A percentile compares a stretch with the other conserved stretches of the same genome.
Evolutionary conservation across 352 stramenopile species (phyloP).

Genomic region (Phytophthora sp.): DNA sequence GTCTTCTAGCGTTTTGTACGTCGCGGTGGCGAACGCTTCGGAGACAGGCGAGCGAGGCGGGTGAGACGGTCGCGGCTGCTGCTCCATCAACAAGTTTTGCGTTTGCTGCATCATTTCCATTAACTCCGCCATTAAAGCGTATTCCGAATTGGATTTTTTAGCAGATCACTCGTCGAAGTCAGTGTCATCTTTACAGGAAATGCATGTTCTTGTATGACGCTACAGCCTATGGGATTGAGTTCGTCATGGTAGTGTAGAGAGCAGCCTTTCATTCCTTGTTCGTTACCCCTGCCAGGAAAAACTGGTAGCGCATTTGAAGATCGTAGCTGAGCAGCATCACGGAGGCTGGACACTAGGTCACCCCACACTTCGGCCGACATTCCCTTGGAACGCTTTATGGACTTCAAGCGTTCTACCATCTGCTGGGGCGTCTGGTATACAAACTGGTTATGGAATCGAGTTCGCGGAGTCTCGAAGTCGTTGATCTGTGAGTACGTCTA

Average conservation of each 20-base stretch:
- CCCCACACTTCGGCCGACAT: too few relatives aligned
- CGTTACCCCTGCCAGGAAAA: not conserved
- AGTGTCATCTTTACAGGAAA: not conserved
- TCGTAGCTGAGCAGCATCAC: not conserved
- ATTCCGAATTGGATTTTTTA: not conserved
- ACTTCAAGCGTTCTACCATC: too few relatives aligned
- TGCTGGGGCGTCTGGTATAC: too few relatives aligned
- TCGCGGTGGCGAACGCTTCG: too few relatives aligned
- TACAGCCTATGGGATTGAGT: not conserved
- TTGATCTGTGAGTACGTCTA: constrained; percentile 7
- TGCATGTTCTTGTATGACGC: not conserved
- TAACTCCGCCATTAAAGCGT: not conserved
- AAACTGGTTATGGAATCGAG: too few relatives aligned
- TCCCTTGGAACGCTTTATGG: too few relatives aligned
- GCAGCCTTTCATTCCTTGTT: not conserved
- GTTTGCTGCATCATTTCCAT: constrained; percentile 1
- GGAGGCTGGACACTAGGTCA: not conserved
- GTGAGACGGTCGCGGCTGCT: not conserved
- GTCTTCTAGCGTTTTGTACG: too few relatives aligned
- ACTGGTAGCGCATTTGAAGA: not conserved
- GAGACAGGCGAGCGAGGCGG: too few relatives aligned
- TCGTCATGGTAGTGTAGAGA: not conserved
- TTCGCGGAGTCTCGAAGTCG: not conserved
- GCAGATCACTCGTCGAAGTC: not conserved
- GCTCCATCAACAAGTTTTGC: not conserved